phyloP scores from a whole-genome alignment of 2,329 filamentous ascomycete genomes.

The Torrubiellomyces zombiae region DNA sequence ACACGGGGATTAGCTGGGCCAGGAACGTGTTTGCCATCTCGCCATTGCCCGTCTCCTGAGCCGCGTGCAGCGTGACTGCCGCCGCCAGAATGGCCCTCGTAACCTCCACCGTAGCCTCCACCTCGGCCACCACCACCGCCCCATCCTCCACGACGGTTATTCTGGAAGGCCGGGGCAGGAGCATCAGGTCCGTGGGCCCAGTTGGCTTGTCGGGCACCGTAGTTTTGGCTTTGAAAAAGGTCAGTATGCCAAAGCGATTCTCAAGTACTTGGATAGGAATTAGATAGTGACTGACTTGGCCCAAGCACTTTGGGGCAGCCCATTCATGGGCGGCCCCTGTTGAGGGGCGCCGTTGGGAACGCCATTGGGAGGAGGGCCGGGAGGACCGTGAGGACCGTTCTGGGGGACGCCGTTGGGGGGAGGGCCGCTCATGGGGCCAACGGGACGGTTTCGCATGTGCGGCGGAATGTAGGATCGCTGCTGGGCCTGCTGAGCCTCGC shows the following conservation, averaged over 20 bases:
- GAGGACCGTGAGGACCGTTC: constrained; percentile 21
- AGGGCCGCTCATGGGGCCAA: constrained; percentile 2
- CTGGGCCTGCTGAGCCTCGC: constrained; percentile 17
- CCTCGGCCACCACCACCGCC: constrained; percentile 19
- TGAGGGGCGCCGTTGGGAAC: constrained; percentile 7
- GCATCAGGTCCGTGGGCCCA: constrained; percentile 13
- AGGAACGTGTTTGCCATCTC: constrained; percentile 88
- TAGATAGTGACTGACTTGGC: constrained; percentile 24
- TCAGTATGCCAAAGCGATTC: constrained; percentile 2
- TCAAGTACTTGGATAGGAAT: background rate
- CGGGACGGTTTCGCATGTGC: constrained; percentile 51
- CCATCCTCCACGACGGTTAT: constrained; percentile 17
- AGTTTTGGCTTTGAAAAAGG: constrained; percentile 14
- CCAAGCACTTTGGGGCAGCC: constrained; percentile 35
- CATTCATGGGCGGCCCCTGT: constrained; percentile 13
- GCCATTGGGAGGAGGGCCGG: constrained; percentile 8
- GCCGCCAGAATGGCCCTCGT: constrained; percentile 31
- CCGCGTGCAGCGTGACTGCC: constrained; percentile 47
- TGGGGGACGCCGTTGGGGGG: constrained; percentile 11
- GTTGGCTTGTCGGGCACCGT: constrained; percentile 17
- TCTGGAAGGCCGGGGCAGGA: constrained; percentile 6
- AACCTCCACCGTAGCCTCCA: constrained; percentile 13
- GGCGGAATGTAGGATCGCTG: constrained; percentile 67
- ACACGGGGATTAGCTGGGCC: constrained; percentile 76
- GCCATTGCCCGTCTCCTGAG: constrained; percentile 91